Conservation (phyloP, 148 eudicot species). For the Polygonum maritimum region DNA sequence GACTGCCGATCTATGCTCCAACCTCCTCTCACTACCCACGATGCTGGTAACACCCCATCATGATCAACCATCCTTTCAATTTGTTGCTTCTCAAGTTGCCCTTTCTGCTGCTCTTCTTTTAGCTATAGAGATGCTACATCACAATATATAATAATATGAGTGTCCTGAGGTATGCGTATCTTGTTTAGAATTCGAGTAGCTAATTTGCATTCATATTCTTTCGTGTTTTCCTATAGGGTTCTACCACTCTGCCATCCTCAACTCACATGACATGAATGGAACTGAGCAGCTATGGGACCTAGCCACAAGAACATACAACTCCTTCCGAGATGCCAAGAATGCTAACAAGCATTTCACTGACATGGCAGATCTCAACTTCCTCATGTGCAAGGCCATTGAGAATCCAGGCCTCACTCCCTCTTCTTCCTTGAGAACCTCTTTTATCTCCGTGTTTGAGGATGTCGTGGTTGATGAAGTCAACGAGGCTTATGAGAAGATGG, state of each 20-base stretch:
- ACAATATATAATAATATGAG: not conserved
- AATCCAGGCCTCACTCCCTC: constrained; percentile 89
- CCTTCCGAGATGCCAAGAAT: constrained; percentile 47
- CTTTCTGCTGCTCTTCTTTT: not conserved
- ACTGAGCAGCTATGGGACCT: constrained; percentile 71
- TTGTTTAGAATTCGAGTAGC: not conserved
- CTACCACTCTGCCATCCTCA: constrained; percentile 76
- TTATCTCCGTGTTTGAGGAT: constrained; percentile 76
- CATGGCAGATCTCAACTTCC: constrained; percentile 81
- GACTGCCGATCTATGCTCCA: constrained; percentile 78
- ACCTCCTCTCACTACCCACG: constrained; percentile 54
- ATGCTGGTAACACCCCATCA: constrained; percentile 38
- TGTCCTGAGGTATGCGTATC: not conserved
- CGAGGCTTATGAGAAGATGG: constrained; percentile 23
- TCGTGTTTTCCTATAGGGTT: constrained; percentile 39
- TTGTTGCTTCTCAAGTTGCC: not conserved
- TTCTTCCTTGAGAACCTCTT: constrained; percentile 63
- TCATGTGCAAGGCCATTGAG: constrained; percentile 87
- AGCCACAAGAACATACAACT: constrained; percentile 43
- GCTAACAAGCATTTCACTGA: constrained; percentile 75
- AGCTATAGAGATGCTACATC: not conserved
- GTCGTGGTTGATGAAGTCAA: constrained; percentile 37
- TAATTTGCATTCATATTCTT: not conserved
- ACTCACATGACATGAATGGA: constrained; percentile 64
- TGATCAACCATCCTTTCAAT: too few relatives aligned